These are phyloP conservation scores for Halophytophthora polymorphica DNA, from an alignment of 352 stramenopile genomes.

Conservation along the genomic window DNA sequence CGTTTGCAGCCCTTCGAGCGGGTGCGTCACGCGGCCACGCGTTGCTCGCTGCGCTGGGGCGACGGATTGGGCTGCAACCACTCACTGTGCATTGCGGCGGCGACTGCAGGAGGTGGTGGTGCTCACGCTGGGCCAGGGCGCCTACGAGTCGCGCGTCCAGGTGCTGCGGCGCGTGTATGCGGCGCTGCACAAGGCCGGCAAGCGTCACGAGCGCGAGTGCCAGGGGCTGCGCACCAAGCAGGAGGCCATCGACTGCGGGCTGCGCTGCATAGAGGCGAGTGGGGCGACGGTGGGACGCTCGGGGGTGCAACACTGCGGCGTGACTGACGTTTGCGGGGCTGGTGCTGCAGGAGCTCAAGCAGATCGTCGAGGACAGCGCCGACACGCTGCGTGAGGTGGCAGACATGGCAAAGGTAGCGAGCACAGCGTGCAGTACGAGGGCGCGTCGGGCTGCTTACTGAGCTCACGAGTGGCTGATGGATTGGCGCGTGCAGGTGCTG, in stretches of 20 bases:
- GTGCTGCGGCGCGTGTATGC: slow-evolving; percentile 75
- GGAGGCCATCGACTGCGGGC: slow-evolving; percentile 67
- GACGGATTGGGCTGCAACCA: not conserved
- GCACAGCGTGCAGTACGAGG: not conserved
- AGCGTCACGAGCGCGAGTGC: slow-evolving; percentile 63
- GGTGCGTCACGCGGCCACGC: slow-evolving; percentile 21
- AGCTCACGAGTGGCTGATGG: not conserved
- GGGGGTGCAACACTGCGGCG: not conserved
- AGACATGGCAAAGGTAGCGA: slow-evolving; percentile 56
- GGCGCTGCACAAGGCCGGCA: slow-evolving; percentile 70
- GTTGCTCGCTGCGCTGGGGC: not conserved
- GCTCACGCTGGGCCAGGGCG: slow-evolving; percentile 68
- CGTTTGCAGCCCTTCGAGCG: slow-evolving; percentile 80
- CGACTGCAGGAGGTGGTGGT: slow-evolving; percentile 65
- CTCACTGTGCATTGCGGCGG: slow-evolving; percentile 1
- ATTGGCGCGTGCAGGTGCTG: slow-evolving; percentile 35
- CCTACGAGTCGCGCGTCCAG: slow-evolving; percentile 77
- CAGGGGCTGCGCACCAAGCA: slow-evolving; percentile 75
- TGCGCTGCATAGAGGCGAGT: slow-evolving; percentile 71
- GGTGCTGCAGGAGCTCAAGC: slow-evolving; percentile 33
- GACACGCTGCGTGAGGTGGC: slow-evolving; percentile 42
- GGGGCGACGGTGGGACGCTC: not conserved
- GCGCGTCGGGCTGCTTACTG: not conserved
- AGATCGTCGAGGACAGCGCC: slow-evolving; percentile 42
- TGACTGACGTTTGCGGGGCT: slow-evolving; percentile 3